phyloP scores from a whole-genome alignment of 1,139 yeast genomes.

The Pneumocystis wakefieldiae region DNA sequence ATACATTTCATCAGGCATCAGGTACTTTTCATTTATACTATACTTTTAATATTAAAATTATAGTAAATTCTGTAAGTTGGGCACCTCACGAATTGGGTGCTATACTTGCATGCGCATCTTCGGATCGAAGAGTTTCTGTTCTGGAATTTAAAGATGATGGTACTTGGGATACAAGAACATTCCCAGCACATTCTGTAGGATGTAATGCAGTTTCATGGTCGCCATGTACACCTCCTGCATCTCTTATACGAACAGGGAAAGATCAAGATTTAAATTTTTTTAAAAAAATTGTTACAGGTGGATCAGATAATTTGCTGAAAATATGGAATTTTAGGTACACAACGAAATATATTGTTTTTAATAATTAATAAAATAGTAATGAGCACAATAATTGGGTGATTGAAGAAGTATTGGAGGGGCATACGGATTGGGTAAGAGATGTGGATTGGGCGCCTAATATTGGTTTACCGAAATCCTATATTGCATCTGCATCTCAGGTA shows the following conservation, averaged over 20 bases:
- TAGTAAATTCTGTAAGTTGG: conserved; percentile 85
- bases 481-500: conserved; percentile 88
- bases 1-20: conserved; percentile 78
- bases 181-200: conserved; percentile 83
- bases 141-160: conserved; percentile 89
- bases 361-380: conserved; percentile 17
- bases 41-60: background rate
- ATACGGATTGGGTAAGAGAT: conserved; percentile 95
- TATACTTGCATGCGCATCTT: conserved; percentile 71
- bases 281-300: conserved; percentile 77
- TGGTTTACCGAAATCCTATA: conserved; percentile 58
- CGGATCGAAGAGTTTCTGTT: conserved; percentile 84
- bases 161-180: conserved; percentile 46
- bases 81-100: conserved; percentile 89
- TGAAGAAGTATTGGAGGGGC: conserved; percentile 75
- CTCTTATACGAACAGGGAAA: conserved; percentile 25
- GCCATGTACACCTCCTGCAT: conserved; percentile 38
- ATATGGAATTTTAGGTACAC: conserved; percentile 58
- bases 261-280: conserved; percentile 28
- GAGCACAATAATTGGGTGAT: conserved; percentile 44
- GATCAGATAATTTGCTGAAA: conserved; percentile 85
- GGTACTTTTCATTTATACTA: background rate
- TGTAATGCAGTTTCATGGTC: conserved; percentile 96
- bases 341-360: background rate
- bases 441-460: conserved; percentile 96